Conservation (phyloP, 345 rosid genomes). For the Firmiana major region DNA sequence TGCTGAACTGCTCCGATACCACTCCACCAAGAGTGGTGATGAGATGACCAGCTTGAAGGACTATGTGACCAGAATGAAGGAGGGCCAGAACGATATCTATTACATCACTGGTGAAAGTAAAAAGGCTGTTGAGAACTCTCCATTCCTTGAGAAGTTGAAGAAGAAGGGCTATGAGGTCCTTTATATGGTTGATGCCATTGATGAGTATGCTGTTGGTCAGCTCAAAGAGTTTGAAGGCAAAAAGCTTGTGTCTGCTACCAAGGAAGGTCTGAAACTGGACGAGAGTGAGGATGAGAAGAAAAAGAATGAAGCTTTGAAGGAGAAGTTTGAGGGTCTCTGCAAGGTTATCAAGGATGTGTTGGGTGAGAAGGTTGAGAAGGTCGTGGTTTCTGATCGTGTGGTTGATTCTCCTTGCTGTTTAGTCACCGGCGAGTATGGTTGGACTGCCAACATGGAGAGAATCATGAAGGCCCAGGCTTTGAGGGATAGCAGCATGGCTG, state of each 20-base stretch:
- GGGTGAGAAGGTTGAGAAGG: slow-evolving; percentile 83
- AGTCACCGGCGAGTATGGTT: slow-evolving; percentile 79
- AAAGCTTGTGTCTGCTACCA: slow-evolving; percentile 86
- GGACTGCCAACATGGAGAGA: slow-evolving; percentile 95
- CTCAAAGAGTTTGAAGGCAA: slow-evolving; percentile 85
- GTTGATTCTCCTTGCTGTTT: slow-evolving; percentile 88
- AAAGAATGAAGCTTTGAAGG: slow-evolving; percentile 57
- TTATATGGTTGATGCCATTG: slow-evolving; percentile 84
- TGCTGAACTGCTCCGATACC: slow-evolving; percentile 80
- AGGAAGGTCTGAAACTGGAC: slow-evolving; percentile 76
- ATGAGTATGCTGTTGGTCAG: slow-evolving; percentile 81
- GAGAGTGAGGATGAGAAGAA: slow-evolving; percentile 80
- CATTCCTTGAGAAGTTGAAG: slow-evolving; percentile 90
- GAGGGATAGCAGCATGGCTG: slow-evolving; percentile 84
- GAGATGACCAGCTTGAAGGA: slow-evolving; percentile 87
- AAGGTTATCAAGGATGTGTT: slow-evolving; percentile 81
- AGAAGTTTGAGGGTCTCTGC: slow-evolving; percentile 78
- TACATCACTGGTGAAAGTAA: slow-evolving; percentile 94
- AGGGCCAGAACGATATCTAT: slow-evolving; percentile 73
- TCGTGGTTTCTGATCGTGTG: slow-evolving; percentile 75
- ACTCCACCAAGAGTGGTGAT: slow-evolving; percentile 92
- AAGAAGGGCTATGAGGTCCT: slow-evolving; percentile 85
- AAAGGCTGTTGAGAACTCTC: slow-evolving; percentile 91
- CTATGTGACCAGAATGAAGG: slow-evolving; percentile 93
- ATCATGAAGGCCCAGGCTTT: slow-evolving; percentile 88